These are phyloP conservation scores for Ogataea trehalophila DNA, from an alignment of 805 yeast species.

Conservation along the genomic window DNA sequence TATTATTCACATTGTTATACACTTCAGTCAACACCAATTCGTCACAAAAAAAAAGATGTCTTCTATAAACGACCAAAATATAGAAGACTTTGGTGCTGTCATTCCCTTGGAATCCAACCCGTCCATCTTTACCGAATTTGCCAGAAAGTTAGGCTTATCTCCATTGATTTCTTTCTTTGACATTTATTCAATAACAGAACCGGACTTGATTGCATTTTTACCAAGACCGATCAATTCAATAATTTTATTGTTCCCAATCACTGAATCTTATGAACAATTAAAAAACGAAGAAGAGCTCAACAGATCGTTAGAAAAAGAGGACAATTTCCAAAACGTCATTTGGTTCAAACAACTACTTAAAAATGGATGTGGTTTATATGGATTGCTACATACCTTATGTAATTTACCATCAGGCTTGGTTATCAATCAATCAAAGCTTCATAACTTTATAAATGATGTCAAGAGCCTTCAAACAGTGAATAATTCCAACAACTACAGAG, in stretches of 20 bases:
- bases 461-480: conserved; percentile 7
- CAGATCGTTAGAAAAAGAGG: conserved; percentile 22
- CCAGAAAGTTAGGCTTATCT: conserved; percentile 62
- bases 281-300: conserved; percentile 28
- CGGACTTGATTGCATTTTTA: conserved; percentile 70
- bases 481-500: conserved; percentile 17
- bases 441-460: conserved; percentile 16
- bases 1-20: no score
- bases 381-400: conserved; percentile 59
- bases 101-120: conserved; percentile 93
- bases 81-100: conserved; percentile 35
- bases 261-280: conserved; percentile 52
- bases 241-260: conserved; percentile 78
- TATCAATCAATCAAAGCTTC: conserved; percentile 31
- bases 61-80: neutral
- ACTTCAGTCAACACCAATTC: no score
- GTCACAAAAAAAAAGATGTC: neutral
- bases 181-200: conserved; percentile 79
- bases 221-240: conserved; percentile 79
- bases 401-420: conserved; percentile 44
- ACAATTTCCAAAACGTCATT: conserved; percentile 33
- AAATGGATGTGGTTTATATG: conserved; percentile 93
- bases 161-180: conserved; percentile 64
- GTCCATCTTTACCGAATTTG: conserved; percentile 66
- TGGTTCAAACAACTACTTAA: conserved; percentile 85